Evolutionary conservation across 441 rosid genomes (phyloP), one percentile per base, ranked within the genome.

Genomic region (Jatropha multifida): DNA sequence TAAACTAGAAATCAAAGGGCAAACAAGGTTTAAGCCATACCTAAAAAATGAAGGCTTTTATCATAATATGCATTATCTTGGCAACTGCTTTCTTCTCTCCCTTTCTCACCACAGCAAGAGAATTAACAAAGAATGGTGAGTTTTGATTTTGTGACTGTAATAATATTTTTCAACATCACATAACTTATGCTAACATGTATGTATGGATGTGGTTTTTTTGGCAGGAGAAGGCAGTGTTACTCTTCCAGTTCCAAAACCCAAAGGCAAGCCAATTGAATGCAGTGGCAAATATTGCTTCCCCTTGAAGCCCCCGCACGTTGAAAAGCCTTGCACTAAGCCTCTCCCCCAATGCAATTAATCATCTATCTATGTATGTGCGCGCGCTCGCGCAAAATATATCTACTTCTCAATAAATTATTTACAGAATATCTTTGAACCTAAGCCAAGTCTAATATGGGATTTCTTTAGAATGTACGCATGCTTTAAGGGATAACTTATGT

Each of bases 311-410:
- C 38, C 64, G 10, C 64, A 60, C 32, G 0, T 60, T 26, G 64
- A 60, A 60, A 60, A 60, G 64, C 64, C 64, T 60, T 60, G 64
- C 64, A 60, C 64, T 60, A 60, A 60, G 26, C 64, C 37, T 60
- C 64, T 60, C 40, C 64, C 64, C 26, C 64, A 26, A 9, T 60
- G 64, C 64, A 23, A 26, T 60, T 46, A 46, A 11, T 46, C 0
- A 42, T 42, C 5, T 42, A 42, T 42, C 5, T 42, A 3, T 42
- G 2, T 42, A 42, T 42, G 46, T 42, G 49, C 23, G 23, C 23
- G 23, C 23, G 23, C 23, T 23, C 23, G 23, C 23, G 0, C 23
- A 23, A 46, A 46, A 46, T 46, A 46, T 7, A 46, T 46, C 10
- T 7, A 46, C 2, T 46, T 46, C 49, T 7, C 49, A 46, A 46